Percentiles rank a stretch among this genome's conserved stretches.
These are phyloP conservation scores for Trichoderma koningiopsis DNA, from an alignment of 2,329 filamentous ascomycete genomes.

Conservation along the genomic window DNA sequence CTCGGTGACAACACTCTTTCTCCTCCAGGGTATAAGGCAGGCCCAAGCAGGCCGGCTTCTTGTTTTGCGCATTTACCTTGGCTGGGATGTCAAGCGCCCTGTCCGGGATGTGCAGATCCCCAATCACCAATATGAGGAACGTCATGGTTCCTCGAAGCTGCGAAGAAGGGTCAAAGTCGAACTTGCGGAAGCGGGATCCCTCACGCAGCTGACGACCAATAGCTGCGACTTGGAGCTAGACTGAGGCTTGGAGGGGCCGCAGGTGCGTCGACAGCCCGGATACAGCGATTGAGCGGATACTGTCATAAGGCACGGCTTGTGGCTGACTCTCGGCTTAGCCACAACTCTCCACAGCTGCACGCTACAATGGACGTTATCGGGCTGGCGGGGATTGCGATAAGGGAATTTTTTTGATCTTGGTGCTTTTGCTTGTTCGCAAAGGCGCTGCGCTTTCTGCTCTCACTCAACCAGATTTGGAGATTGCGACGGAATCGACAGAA, in stretches of 20 bases:
- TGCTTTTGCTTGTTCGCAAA: conserved; percentile 14
- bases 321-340: conserved; percentile 3
- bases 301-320: conserved; percentile 3
- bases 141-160: conserved; percentile 62
- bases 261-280: conserved; percentile 33
- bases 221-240: conserved; percentile 22
- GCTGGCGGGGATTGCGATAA: conserved; percentile 28
- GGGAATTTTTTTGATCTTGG: conserved; percentile 27
- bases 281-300: conserved; percentile 35
- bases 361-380: conserved; percentile 17
- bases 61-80: conserved; percentile 62
- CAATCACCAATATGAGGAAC: conserved; percentile 87
- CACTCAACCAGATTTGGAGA: conserved; percentile 12
- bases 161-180: conserved; percentile 12
- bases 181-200: conserved; percentile 17
- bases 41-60: background rate
- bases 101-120: conserved; percentile 92
- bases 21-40: conserved; percentile 21
- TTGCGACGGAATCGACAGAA: conserved; percentile 30
- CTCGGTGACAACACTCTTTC: conserved; percentile 22
- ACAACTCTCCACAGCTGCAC: conserved; percentile 6
- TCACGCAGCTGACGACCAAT: conserved; percentile 13
- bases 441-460: conserved; percentile 13
- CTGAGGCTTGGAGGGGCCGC: conserved; percentile 35
- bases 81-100: conserved; percentile 86